Evolutionary conservation across 1,284 basidiomycete genomes (phyloP), one percentile per base, ranked within the genome.

Genomic region (Apiotrichum mycotoxinovorans): DNA sequence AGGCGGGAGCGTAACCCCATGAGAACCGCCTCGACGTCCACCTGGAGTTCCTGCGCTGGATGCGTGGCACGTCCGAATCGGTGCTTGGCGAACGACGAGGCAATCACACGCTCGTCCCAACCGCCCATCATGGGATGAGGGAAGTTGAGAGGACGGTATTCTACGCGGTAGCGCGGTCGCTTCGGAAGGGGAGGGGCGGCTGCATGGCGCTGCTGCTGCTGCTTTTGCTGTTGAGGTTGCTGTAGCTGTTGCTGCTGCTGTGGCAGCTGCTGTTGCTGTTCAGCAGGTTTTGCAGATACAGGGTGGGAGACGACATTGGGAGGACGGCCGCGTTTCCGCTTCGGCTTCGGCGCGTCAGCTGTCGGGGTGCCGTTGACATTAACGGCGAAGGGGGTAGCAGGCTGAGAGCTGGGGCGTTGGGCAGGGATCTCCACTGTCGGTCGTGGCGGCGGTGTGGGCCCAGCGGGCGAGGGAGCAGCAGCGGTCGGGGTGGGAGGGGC

Each of bases 1-100:
- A 98, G 78, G 38, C 94, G 82, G 35, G 90, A 95, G 38, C 92
- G 86, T 51, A 98, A 77, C 33, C 90, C 91, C 86, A 98, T 87
- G 38, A 87, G 87, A 51, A 98, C 80, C 10, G 85, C 85, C 69
- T 94, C 90, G 52, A 98, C 85, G 66, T 98, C 93, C 52, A 98
- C 85, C 20, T 91, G 79, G 38, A 77, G 65, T 50, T 75, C 70
- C 45, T 47, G 45, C 10, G 45, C 45, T 14, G 33, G 26, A 30
- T 70, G 67, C 87, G 91, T 63, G 88, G 91, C 70, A 83, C 85
- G 70, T 5, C 53, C 59, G 3, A 70, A 52, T 18, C 66, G 67
- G 87, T 83, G 54, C 85, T 86, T 63, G 85, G 84, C 61, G 86
- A 80, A 41, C 79, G 83, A 52, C 83, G 83, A 55, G 79, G 82